Base-by-base conservation (phyloP, 805 yeast genomes). In the Kluyveromyces starmeri region DNA sequence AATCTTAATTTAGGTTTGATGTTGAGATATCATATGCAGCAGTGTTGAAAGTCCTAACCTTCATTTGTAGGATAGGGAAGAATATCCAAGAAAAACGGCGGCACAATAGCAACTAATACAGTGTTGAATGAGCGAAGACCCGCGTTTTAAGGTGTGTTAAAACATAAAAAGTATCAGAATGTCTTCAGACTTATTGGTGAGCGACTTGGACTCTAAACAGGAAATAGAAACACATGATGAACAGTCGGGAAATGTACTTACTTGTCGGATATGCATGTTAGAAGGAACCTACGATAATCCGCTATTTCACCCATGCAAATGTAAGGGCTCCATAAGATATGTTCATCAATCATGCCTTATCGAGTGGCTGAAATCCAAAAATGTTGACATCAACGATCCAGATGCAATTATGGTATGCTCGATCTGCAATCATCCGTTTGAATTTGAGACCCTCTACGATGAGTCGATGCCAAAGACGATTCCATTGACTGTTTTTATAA, bases 211-310 rank as follows among this genome's bases (percentile, higher is more conserved):
- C n/a, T 23, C 11, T 10, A 12, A 30, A 12, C 33, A 20, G 35
- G 15, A 28, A 16, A 16, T 19, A 30, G 18, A 23, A 28, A 14
- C 24, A 8, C 23, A 20, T 20, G 26, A 23, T 6, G 13, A 23
- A 10, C 7, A 23, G 11, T 12, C 27, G 11, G 26, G 36, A 28
- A 20, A 19, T 22, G 27, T 32, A 9, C 49, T 54, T 7, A 70
- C 79, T 3, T 92, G 98, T 58, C 80, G 98, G 40, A 88, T 92
- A 29, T 92, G 98, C 54, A 80, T 96, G 34, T 89, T 94, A 24
- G 97, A 85, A 47, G 88, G 73, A n/a, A 74, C 92, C 0, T 62
- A 60, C 0, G 75, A 71, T 1, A 84, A 83, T 43, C 96, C 96
- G 3, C 64, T 92, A 29, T 79, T 72, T 43, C 88, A 83, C 56